phyloP scores from a whole-genome alignment of 2,329 filamentous ascomycete genomes.

The Arthrobotrys musiformis region DNA sequence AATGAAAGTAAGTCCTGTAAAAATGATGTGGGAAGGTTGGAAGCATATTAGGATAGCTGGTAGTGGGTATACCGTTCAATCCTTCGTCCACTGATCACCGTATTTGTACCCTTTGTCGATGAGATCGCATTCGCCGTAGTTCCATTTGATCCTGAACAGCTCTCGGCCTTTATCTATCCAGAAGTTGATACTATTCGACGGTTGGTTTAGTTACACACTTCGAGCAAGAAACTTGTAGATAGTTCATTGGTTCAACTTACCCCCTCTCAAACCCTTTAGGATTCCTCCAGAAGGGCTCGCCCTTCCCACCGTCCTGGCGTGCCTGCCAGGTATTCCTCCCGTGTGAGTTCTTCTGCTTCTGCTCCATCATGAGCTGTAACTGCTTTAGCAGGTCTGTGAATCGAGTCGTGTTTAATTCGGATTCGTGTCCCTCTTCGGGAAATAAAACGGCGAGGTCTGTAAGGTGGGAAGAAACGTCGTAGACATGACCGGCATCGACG shows the following conservation, averaged over 20 bases:
- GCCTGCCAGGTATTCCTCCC: conserved; percentile 68
- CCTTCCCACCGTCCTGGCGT: conserved; percentile 67
- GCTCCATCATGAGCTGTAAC: conserved; percentile 61
- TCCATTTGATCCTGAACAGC: conserved; percentile 59
- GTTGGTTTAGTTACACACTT: too few species aligned
- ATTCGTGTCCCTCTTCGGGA: conserved; percentile 57
- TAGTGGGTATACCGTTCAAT: not conserved
- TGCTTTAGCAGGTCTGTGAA: conserved; percentile 53
- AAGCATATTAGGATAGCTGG: not conserved
- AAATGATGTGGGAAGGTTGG: too few species aligned
- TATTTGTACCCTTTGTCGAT: not conserved
- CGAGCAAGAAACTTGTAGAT: not conserved
- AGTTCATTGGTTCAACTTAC: conserved; percentile 15
- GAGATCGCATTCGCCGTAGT: conserved; percentile 57
- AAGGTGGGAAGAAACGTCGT: conserved; percentile 60
- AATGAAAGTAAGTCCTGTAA: too few species aligned
- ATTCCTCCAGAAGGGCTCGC: conserved; percentile 69
- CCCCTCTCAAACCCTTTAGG: conserved; percentile 61
- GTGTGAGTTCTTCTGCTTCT: conserved; percentile 58
- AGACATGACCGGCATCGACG: conserved; percentile 63
- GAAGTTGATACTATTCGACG: conserved; percentile 57
- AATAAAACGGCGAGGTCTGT: conserved; percentile 56
- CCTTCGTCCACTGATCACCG: conserved; percentile 20
- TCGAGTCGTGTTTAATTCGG: conserved; percentile 56
- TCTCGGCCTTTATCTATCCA: conserved; percentile 58